Evolutionary conservation across 1,139 yeast genomes (phyloP).

Genomic region (Taphrina wiesneri): DNA sequence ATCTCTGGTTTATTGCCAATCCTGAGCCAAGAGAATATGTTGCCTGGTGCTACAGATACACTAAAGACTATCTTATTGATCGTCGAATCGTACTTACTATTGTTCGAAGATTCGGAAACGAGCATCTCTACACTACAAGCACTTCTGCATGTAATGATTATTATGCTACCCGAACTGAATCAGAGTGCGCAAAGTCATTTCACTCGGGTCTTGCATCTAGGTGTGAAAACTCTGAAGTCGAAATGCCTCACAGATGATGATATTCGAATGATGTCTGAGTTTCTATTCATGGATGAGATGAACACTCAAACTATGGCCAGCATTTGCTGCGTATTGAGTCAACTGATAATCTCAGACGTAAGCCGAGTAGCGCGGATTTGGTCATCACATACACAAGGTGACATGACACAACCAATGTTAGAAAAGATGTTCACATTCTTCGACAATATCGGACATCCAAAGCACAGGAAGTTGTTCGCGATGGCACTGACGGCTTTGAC

Average conservation of each 20-base stretch:
- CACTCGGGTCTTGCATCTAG: conserved; percentile 12
- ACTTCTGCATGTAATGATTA: conserved; percentile 38
- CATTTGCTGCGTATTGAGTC: conserved; percentile 10
- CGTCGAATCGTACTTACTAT: conserved; percentile 67
- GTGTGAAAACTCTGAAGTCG: background rate
- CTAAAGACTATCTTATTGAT: conserved; percentile 59
- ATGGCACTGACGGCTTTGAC: conserved; percentile 59
- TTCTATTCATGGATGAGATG: background rate
- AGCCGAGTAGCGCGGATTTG: background rate
- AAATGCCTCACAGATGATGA: background rate
- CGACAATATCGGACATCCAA: conserved; percentile 64
- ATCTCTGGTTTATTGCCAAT: conserved; percentile 54
- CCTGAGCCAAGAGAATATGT: conserved; percentile 45
- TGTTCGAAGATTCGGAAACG: conserved; percentile 47
- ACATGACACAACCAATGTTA: background rate
- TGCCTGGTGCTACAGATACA: conserved; percentile 70
- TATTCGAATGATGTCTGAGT: background rate
- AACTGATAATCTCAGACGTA: conserved; percentile 1
- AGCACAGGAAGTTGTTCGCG: conserved; percentile 62
- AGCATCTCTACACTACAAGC: conserved; percentile 35
- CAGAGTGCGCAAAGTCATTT: conserved; percentile 35
- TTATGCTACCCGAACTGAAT: conserved; percentile 38
- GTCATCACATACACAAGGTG: background rate
- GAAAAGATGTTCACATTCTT: conserved; percentile 40
- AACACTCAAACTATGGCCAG: background rate